phyloP scores from a whole-genome alignment of 1,284 basidiomycete species.

The Irpex rosettiformis region DNA sequence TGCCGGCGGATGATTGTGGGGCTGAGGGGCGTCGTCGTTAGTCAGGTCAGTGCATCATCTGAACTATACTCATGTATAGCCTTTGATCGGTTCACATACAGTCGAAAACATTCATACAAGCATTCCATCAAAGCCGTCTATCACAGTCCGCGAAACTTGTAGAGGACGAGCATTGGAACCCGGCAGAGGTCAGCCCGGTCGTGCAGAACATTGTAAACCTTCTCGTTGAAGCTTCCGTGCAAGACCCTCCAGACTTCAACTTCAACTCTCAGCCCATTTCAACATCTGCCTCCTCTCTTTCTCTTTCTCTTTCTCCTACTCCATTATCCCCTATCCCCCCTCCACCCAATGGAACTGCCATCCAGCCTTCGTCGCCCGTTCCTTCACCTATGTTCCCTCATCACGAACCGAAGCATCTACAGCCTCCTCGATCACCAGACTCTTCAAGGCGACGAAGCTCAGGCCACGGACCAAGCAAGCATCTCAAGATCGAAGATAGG shows the following conservation, averaged over 20 bases:
- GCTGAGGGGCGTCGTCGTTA: slow-evolving; percentile 77
- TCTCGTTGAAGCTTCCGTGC: slow-evolving; percentile 80
- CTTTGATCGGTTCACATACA: slow-evolving; percentile 12
- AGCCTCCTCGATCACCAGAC: slow-evolving; percentile 13
- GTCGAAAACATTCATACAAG: slow-evolving; percentile 8
- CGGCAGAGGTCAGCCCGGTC: slow-evolving; percentile 42
- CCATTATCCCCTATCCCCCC: slow-evolving; percentile 7
- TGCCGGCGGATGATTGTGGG: slow-evolving; percentile 91
- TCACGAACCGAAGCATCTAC: slow-evolving; percentile 16
- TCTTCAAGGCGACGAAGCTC: slow-evolving; percentile 25
- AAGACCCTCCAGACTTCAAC: slow-evolving; percentile 57
- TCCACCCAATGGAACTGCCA: slow-evolving; percentile 22
- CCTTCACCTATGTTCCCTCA: slow-evolving; percentile 24
- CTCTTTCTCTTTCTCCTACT: background rate
- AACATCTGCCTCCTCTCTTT: background rate
- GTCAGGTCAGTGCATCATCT: slow-evolving; percentile 51
- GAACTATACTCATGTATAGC: too few relatives aligned
- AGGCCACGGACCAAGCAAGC: slow-evolving; percentile 49
- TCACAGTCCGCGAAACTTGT: slow-evolving; percentile 54
- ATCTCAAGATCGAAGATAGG: slow-evolving; percentile 81
- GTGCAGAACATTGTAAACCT: slow-evolving; percentile 73
- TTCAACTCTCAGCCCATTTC: background rate
- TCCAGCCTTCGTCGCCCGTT: slow-evolving; percentile 27
- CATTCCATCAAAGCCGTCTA: background rate
- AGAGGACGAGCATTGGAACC: background rate